These are phyloP conservation scores for Antrodiella citrinella DNA, from an alignment of 768 basidiomycete species.

Conservation along the genomic window DNA sequence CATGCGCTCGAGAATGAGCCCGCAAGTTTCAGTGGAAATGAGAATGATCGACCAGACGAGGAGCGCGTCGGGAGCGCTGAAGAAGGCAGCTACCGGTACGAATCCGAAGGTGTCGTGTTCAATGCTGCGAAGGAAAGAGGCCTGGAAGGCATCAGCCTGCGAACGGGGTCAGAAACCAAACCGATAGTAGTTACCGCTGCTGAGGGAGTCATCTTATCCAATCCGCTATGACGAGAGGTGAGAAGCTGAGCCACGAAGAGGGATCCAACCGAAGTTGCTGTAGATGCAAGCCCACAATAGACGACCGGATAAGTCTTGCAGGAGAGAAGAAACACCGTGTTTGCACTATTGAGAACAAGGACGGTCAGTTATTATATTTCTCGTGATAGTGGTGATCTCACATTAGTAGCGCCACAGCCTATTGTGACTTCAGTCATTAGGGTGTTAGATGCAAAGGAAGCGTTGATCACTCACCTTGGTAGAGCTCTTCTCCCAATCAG, in stretches of 20 bases:
- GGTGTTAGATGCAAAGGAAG: neutral
- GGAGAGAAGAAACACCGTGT: too few species aligned
- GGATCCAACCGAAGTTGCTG: too few species aligned
- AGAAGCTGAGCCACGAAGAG: too few species aligned
- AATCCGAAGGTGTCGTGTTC: slow-evolving; percentile 8
- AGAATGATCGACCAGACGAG: slow-evolving; percentile 12
- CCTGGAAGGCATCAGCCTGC: too few species aligned
- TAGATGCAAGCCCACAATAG: too few species aligned
- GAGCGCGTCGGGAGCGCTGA: slow-evolving; percentile 13
- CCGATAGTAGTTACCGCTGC: too few species aligned
- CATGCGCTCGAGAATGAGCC: slow-evolving; percentile 4
- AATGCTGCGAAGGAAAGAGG: slow-evolving; percentile 6
- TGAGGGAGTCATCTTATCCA: too few species aligned
- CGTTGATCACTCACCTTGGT: slow-evolving; percentile 4
- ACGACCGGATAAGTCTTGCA: too few species aligned
- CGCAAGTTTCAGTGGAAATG: slow-evolving; percentile 8
- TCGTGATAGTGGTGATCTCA: too few species aligned
- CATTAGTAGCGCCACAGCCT: neutral
- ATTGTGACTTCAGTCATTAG: neutral
- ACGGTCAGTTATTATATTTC: too few species aligned
- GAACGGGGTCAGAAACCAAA: too few species aligned
- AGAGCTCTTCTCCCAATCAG: slow-evolving; percentile 14
- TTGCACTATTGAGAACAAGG: slow-evolving; percentile 2
- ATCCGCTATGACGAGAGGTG: too few species aligned
- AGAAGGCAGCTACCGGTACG: slow-evolving; percentile 7